Percentiles rank a stretch among this genome's conserved stretches.
These are phyloP conservation scores for Collybiopsis luxurians DNA, from an alignment of 768 basidiomycete species.

Conservation along the genomic window DNA sequence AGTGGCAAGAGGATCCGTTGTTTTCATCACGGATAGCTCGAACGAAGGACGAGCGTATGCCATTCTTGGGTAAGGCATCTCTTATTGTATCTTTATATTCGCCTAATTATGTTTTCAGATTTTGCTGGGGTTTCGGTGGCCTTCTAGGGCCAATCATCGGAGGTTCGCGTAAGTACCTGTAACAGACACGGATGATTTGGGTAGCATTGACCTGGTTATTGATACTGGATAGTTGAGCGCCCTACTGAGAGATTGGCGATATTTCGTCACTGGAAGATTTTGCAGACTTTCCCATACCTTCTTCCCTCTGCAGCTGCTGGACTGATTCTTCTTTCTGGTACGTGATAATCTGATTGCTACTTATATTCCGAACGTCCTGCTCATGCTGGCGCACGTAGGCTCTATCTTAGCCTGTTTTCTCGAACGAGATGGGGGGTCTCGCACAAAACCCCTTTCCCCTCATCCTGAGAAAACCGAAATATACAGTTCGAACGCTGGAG, in stretches of 20 bases:
- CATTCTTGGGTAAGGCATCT: slow-evolving; percentile 65
- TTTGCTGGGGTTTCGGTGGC: slow-evolving; percentile 97
- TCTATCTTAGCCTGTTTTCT: slow-evolving; percentile 87
- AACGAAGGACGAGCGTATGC: slow-evolving; percentile 97
- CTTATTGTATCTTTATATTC: background rate
- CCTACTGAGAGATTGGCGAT: slow-evolving; percentile 87
- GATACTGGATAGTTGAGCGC: slow-evolving; percentile 66
- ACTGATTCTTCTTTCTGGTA: slow-evolving; percentile 69
- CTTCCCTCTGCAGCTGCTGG: slow-evolving; percentile 83
- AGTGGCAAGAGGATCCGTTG: slow-evolving; percentile 90
- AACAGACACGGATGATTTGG: too few relatives aligned
- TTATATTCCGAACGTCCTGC: background rate
- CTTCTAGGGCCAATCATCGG: slow-evolving; percentile 86
- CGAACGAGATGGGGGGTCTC: slow-evolving; percentile 85
- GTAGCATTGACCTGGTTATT: too few relatives aligned
- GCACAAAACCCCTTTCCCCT: slow-evolving; percentile 79
- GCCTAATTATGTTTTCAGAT: slow-evolving; percentile 39
- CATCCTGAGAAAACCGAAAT: slow-evolving; percentile 65
- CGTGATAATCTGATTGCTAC: background rate
- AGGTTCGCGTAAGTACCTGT: slow-evolving; percentile 55
- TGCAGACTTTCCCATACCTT: slow-evolving; percentile 84
- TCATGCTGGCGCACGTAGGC: slow-evolving; percentile 40
- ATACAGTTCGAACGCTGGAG: slow-evolving; percentile 59
- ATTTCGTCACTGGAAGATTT: slow-evolving; percentile 64
- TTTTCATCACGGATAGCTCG: slow-evolving; percentile 83